Base-by-base conservation (phyloP, 345 rosid genomes). In the Excoecaria agallocha region DNA sequence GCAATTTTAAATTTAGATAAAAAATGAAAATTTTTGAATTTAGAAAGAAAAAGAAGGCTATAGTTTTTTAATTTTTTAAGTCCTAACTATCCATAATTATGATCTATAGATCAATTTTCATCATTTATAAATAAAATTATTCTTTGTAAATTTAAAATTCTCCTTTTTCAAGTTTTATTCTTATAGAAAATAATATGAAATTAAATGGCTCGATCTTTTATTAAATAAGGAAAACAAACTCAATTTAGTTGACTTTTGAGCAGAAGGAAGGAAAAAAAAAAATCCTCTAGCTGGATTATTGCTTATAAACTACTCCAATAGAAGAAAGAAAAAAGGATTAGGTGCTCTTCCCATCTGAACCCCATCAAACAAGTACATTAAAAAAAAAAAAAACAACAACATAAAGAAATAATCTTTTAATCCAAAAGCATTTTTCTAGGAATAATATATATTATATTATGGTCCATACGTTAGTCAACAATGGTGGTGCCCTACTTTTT, bases 311-410 rank as follows among this genome's bases (percentile, higher is more conserved):
- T 19, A 39, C 24, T 20, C 25, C 35, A 45, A 65, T 43, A 17
- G 35, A 45, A 43, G 16, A n/a, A 12, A 20, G 37, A 22, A 4
- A 20, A 66, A 45, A 66, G 69, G 54, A 20, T 45, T 43, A 66
- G 69, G 69, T 66, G 35, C 22, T 45, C 57, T 67, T 6, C 57
- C 60, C 61, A 69, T n/a, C 19, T 35, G 37, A 20, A 62, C 13
- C 45, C 46, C 66, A 62, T 62, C 66, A 45, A 62, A 13, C 3
- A 3, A 60, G 30, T 25, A 60, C 12, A 60, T 25, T 39, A 30
- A 30, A 30, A 30, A 30, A 30, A 30, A 30, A 30, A 30, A 30
- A 30, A 30, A 30, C 1, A 30, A 30, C 30, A 30, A 30, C 30
- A 30, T 38, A 41, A 39, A 39, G n/a, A 30, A 37, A 37, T 45